These are phyloP conservation scores for Rhypophila decipiens DNA, from an alignment of 495 filamentous ascomycete genomes.

Conservation along the genomic window DNA sequence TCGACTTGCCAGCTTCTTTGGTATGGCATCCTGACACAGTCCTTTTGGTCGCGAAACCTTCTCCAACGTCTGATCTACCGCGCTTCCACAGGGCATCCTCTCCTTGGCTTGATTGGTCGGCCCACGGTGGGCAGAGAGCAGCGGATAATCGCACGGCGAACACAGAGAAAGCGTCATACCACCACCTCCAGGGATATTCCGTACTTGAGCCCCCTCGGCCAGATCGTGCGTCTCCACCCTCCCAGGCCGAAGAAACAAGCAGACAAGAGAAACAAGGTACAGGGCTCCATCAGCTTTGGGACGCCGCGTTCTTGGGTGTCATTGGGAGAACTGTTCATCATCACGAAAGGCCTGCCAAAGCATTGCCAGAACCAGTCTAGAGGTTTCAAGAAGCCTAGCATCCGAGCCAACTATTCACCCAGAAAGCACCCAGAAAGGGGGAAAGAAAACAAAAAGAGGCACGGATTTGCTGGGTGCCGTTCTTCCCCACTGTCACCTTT, in stretches of 20 bases:
- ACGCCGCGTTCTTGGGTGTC: too few relatives aligned
- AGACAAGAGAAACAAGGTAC: not conserved
- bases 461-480: constrained; percentile 11
- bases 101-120: constrained; percentile 2
- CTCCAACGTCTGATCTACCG: constrained; percentile 28
- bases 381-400: constrained; percentile 32
- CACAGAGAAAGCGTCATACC: too few relatives aligned
- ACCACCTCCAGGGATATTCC: too few relatives aligned
- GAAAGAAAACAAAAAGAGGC: constrained; percentile 8
- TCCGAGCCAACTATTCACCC: constrained; percentile 12
- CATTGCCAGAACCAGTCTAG: constrained; percentile 25
- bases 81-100: constrained; percentile 1
- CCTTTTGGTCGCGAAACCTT: constrained; percentile 31
- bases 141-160: not conserved
- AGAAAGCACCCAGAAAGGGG: too few relatives aligned
- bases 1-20: constrained; percentile 18
- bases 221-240: not conserved
- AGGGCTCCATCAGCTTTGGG: too few relatives aligned
- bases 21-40: constrained; percentile 31
- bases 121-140: constrained; percentile 2
- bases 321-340: not conserved
- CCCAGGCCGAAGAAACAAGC: not conserved
- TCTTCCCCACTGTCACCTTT: constrained; percentile 1
- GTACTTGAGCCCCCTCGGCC: too few relatives aligned
- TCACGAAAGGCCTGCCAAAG: constrained; percentile 4